Base-by-base conservation (phyloP, 2,329 filamentous ascomycete species). In the Thelonectria rubi region DNA sequence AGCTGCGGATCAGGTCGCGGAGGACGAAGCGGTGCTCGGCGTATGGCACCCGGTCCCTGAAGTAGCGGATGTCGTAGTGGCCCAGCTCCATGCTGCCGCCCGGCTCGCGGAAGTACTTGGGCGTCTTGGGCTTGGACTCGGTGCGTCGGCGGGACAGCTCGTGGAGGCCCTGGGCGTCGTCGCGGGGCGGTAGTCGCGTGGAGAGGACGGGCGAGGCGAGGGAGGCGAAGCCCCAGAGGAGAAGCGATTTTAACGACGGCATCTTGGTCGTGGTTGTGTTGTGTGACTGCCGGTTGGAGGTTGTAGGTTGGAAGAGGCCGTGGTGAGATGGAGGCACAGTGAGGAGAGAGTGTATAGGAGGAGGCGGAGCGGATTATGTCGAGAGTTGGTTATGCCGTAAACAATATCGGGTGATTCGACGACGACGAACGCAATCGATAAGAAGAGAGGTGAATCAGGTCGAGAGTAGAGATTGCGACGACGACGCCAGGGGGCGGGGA, bases 31-130 rank as follows among this genome's bases (percentile, higher is more conserved):
- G 83, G 70, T 91, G 87, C 65, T 89, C 84, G 40, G 86, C 85
- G 76, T 93, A 90, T 14, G 82, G 78, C 9, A 94, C 84, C n/a
- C 82, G 77, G 4, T 77, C 77, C 40, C 82, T 80, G 77, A 90
- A 94, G 77, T 84, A 94, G 63, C 92, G 87, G 21, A 74, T 76
- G 75, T 94, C 91, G 76, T 94, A 94, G 78, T 94, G 91, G 53
- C 86, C 85, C 20, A 91, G 82, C 30, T 83, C 82, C 55, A 86
- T 78, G 68, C 82, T 82, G 55, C 78, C 79, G 52, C 89, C 88
- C 0, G 88, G 86, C 73, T 92, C 89, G 58, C 83, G 80, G 75
- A 90, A 91, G 76, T 90, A 90, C 72, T 90, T 91, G 20, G 73
- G 64, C 18, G 68, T 73, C 55, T 64, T 67, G 40, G 65, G 40